phyloP scores from a whole-genome alignment of 2,329 filamentous ascomycete species.

The Epichloe typhina region DNA sequence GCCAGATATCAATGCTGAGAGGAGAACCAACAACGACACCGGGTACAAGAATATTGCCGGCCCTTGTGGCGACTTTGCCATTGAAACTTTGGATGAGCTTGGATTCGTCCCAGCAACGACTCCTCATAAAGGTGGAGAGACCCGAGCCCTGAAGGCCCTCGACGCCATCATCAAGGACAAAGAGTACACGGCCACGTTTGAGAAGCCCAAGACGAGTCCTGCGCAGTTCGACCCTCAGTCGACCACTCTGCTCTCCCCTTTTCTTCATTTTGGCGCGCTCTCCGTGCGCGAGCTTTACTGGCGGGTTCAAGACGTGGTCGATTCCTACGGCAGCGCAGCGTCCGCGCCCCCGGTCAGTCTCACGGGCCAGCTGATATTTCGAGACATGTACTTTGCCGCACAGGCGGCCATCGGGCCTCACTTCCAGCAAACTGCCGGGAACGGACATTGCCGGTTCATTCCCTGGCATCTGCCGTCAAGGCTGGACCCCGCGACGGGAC shows the following conservation, averaged over 20 bases:
- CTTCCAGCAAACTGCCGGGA: slow-evolving; percentile 53
- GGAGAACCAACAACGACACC: slow-evolving; percentile 39
- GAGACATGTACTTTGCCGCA: slow-evolving; percentile 74
- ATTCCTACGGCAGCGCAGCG: slow-evolving; percentile 39
- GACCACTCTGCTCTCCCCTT: slow-evolving; percentile 60
- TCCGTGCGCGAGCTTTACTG: slow-evolving; percentile 63
- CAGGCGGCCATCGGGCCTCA: slow-evolving; percentile 52
- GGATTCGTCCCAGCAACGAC: slow-evolving; percentile 53
- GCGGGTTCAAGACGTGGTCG: slow-evolving; percentile 49
- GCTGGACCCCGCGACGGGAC: slow-evolving; percentile 27
- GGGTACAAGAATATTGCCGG: slow-evolving; percentile 51
- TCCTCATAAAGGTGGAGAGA: slow-evolving; percentile 59
- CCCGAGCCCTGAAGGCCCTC: slow-evolving; percentile 43
- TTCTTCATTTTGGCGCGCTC: slow-evolving; percentile 62
- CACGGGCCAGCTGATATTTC: slow-evolving; percentile 60
- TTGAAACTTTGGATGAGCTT: slow-evolving; percentile 59
- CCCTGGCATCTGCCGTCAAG: slow-evolving; percentile 65
- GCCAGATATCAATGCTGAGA: slow-evolving; percentile 47
- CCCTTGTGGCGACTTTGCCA: slow-evolving; percentile 52
- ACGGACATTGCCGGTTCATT: slow-evolving; percentile 57
- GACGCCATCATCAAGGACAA: slow-evolving; percentile 46
- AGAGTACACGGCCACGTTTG: slow-evolving; percentile 58
- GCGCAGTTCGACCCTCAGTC: slow-evolving; percentile 60
- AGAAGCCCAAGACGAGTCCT: slow-evolving; percentile 63
- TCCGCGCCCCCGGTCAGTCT: slow-evolving; percentile 59